Evolutionary conservation across 2,329 filamentous ascomycete species (phyloP), one percentile per base, ranked within the genome.

Genomic region (Pestalotiopsis sp.): DNA sequence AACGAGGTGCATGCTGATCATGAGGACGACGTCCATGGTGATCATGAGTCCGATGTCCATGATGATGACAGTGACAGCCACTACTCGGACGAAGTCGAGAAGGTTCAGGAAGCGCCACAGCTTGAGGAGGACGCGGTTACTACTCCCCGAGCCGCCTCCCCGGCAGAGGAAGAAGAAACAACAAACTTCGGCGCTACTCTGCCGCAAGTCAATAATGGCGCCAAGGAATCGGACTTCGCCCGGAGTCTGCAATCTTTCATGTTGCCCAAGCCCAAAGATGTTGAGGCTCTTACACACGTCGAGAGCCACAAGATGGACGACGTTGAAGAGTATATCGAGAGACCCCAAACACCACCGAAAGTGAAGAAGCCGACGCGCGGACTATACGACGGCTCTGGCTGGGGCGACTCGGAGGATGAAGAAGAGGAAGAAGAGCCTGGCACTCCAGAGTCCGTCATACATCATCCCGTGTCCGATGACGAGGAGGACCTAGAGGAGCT

Each of bases 381-480:
- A 69, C 41, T 65, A 13, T 69, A 69, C 58, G 68, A 69, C 14
- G 68, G 68, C 31, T 69, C 68, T 7, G 68, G 68, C 66, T 88
- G 89, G 86, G 87, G 87, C 9, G 85, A 87, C 52, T 83, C 85
- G 25, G 83, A 86, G 39, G 86, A 87, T 62, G 86, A 78, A 84
- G 86, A 78, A 84, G 73, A 36, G 31, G 31, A 86, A 78, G 82
- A 88, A 1, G 90, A 92, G 71, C 89, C 90, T 11, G 88, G 90
- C 41, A 97, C 94, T 7, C 95, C 95, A 14, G 93, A 94, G 64
- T 98, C 95, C 6, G 95, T 98, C 25, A 95, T 98, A 72, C 92
- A 93, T 70, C 93, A 95, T 75, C 89, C 90, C 2, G 79, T 93
- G 62, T 80, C 82, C 2, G 83, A 85, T 59, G 80, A 81, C 36